These are phyloP conservation scores for Fomitiporia mediterranea DNA, from an alignment of 1,284 basidiomycete species.

Conservation along the genomic window DNA sequence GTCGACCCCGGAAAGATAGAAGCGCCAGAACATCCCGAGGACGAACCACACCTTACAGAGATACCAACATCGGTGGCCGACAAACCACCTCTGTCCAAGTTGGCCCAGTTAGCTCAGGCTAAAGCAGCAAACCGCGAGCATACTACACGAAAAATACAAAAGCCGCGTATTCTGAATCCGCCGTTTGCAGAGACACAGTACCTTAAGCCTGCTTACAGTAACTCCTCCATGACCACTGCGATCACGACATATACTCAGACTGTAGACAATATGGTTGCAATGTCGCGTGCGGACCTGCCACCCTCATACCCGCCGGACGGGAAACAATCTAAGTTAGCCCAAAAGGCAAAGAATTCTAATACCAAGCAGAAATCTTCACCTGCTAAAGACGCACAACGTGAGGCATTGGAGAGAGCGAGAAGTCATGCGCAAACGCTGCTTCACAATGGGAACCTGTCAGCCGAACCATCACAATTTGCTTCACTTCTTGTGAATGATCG, in stretches of 20 bases:
- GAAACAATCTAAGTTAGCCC: slow-evolving; percentile 61
- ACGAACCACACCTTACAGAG: slow-evolving; percentile 11
- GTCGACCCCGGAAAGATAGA: neutral
- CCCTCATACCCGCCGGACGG: slow-evolving; percentile 26
- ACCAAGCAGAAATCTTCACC: slow-evolving; percentile 27
- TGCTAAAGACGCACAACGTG: slow-evolving; percentile 35
- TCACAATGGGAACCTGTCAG: slow-evolving; percentile 35
- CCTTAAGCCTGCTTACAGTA: slow-evolving; percentile 69
- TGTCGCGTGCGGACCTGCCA: slow-evolving; percentile 24
- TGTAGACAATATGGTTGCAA: slow-evolving; percentile 43
- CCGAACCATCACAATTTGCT: slow-evolving; percentile 72
- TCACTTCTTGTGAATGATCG: slow-evolving; percentile 59
- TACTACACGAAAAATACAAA: slow-evolving; percentile 19
- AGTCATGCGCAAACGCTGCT: slow-evolving; percentile 8
- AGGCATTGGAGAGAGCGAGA: slow-evolving; percentile 20
- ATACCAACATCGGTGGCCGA: slow-evolving; percentile 21
- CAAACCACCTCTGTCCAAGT: slow-evolving; percentile 52
- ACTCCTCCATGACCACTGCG: slow-evolving; percentile 68
- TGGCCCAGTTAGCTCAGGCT: slow-evolving; percentile 63
- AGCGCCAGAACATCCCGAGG: neutral
- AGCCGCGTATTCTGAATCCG: slow-evolving; percentile 26
- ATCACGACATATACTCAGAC: slow-evolving; percentile 75
- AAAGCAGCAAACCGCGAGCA: slow-evolving; percentile 36
- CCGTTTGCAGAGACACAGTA: slow-evolving; percentile 55
- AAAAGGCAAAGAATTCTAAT: slow-evolving; percentile 57